Evolutionary conservation across 1,139 yeast genomes (phyloP).

Genomic region (Pichiaceae sp.): DNA sequence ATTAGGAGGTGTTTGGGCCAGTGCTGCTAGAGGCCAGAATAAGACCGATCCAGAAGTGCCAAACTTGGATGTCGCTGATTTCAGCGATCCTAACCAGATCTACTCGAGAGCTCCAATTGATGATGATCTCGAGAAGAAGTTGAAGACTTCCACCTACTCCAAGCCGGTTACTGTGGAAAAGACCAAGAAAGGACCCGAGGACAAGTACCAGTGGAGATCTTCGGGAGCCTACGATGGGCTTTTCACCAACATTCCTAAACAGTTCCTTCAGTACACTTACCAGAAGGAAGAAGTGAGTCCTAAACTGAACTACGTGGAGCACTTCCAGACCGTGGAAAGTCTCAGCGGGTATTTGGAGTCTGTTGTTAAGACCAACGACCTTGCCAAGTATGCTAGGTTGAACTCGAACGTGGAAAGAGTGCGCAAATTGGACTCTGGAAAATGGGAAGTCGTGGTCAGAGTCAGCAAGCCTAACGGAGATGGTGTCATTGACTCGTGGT

Average conservation of each 20-base stretch:
- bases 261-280: slow-evolving; percentile 36
- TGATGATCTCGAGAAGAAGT: slow-evolving; percentile 4
- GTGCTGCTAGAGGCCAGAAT: slow-evolving; percentile 6
- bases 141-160: slow-evolving; percentile 5
- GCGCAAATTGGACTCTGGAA: slow-evolving; percentile 10
- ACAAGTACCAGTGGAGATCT: slow-evolving; percentile 14
- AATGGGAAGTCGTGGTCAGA: slow-evolving; percentile 12
- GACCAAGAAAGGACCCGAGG: slow-evolving; percentile 1
- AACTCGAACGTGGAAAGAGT: slow-evolving; percentile 34
- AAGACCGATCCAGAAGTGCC: slow-evolving; percentile 23
- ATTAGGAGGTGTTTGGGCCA: slow-evolving; percentile 39
- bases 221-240: slow-evolving; percentile 30
- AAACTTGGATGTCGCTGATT: slow-evolving; percentile 2
- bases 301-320: slow-evolving; percentile 34
- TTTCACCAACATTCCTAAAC: slow-evolving; percentile 39
- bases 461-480: slow-evolving; percentile 23
- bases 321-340: slow-evolving; percentile 19
- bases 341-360: slow-evolving; percentile 25
- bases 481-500: slow-evolving; percentile 20
- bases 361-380: slow-evolving; percentile 23
- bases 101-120: slow-evolving; percentile 8
- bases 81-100: slow-evolving; percentile 5
- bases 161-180: slow-evolving; percentile 7
- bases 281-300: slow-evolving; percentile 10
- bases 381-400: slow-evolving; percentile 29